These are phyloP conservation scores for Cardamine chenopodiifolia DNA, from an alignment of 345 rosid species.

Conservation along the genomic window DNA sequence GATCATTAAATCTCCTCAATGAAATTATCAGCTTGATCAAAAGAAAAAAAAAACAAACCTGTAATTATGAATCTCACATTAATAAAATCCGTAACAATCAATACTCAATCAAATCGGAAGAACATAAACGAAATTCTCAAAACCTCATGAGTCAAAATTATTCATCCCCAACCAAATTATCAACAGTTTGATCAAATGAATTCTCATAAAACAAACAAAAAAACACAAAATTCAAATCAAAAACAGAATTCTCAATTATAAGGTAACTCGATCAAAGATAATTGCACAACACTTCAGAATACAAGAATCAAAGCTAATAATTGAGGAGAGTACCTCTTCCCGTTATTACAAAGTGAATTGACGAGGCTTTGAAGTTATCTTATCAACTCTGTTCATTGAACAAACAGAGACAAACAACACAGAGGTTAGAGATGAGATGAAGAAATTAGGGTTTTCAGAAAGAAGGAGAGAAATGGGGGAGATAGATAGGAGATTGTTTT, in stretches of 20 bases:
- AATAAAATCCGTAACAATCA: neutral
- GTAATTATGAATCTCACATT: slow-evolving; percentile 16
- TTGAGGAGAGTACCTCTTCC: neutral
- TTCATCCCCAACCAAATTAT: neutral
- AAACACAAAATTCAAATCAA: slow-evolving; percentile 1
- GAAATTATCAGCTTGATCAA: slow-evolving; percentile 11
- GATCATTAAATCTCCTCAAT: slow-evolving; percentile 2
- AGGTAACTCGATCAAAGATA: slow-evolving; percentile 6
- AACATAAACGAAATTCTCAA: slow-evolving; percentile 1
- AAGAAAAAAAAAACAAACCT: slow-evolving; percentile 2
- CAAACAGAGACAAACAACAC: slow-evolving; percentile 11
- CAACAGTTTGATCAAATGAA: slow-evolving; percentile 16
- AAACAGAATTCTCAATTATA: neutral
- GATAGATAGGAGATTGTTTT: slow-evolving; percentile 25
- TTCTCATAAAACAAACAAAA: slow-evolving; percentile 1
- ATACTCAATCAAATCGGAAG: neutral
- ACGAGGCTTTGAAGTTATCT: slow-evolving; percentile 32
- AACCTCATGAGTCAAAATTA: neutral
- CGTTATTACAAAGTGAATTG: neutral
- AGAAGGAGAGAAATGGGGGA: slow-evolving; percentile 14
- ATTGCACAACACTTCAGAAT: slow-evolving; percentile 14
- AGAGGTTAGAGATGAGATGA: slow-evolving; percentile 15
- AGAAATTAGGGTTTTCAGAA: slow-evolving; percentile 40
- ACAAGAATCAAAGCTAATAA: neutral
- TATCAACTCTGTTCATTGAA: slow-evolving; percentile 12